phyloP scores from a whole-genome alignment of 2,329 filamentous ascomycete genomes.

The Cryphonectria radicalis region DNA sequence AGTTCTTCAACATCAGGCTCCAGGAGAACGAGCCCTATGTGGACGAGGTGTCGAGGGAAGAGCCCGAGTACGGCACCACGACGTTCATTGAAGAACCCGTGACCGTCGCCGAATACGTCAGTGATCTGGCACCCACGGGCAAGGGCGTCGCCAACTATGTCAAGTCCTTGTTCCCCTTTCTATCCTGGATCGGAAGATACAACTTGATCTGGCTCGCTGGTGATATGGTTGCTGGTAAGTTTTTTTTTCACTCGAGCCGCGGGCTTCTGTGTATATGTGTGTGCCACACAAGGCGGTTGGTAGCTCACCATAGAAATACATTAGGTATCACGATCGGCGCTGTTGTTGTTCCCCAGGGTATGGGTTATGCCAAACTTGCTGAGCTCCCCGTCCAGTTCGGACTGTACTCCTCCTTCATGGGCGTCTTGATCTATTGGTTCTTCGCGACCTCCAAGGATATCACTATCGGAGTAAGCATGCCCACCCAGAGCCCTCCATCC shows the following conservation, averaged over 20 bases:
- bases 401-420: slow-evolving; percentile 95
- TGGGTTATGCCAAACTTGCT: slow-evolving; percentile 91
- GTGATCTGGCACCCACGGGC: slow-evolving; percentile 63
- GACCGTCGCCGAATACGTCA: slow-evolving; percentile 73
- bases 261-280: background rate
- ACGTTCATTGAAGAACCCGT: slow-evolving; percentile 85
- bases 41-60: slow-evolving; percentile 73
- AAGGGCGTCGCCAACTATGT: slow-evolving; percentile 63
- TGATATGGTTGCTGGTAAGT: slow-evolving; percentile 83
- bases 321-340: slow-evolving; percentile 60
- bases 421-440: slow-evolving; percentile 93
- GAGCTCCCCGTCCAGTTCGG: slow-evolving; percentile 81
- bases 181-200: slow-evolving; percentile 87
- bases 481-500: background rate
- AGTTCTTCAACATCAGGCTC: slow-evolving; percentile 80
- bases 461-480: slow-evolving; percentile 80
- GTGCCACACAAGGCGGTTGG: background rate
- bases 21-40: slow-evolving; percentile 63
- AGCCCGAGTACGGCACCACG: slow-evolving; percentile 65
- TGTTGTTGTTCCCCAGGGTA: slow-evolving; percentile 89
- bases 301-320: slow-evolving; percentile 15
- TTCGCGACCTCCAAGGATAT: slow-evolving; percentile 99
- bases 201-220: slow-evolving; percentile 88
- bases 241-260: background rate
- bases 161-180: slow-evolving; percentile 80